Base-by-base conservation (phyloP, 352 stramenopile genomes). In the Thraustochytrium sp. region DNA sequence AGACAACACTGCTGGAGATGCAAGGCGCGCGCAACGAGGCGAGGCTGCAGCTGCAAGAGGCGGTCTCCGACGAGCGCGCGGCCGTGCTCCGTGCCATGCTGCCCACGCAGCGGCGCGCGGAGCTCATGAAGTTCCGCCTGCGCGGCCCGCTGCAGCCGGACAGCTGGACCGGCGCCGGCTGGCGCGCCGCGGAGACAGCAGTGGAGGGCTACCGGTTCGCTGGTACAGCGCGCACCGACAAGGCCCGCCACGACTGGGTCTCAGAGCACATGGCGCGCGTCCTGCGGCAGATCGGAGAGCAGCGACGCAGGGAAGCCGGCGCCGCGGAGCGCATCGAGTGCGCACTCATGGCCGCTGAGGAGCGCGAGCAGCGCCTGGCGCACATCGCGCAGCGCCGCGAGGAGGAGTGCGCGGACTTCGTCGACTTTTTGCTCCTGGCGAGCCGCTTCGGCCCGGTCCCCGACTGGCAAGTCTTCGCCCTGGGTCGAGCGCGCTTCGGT, bases 401-500 rank as follows among this genome's bases (percentile, higher is more conserved):
- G 31, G 18, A 38, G 44, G 62, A 75, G 18, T 54, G 62, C 62
- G 18, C 36, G 4, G 68, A 80, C 9, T 72, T 80, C 26, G 31
- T 80, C 16, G 44, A 63, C n/a, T 80, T 63, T 51, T 37, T 80
- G 31, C 36, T 46, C 31, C 49, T 80, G 48, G 31, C 29, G 13
- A 34, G 23, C 31, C 31, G 31, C 11, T 80, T 38, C 31, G 68
- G 68, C 26, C 51, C 68, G 8, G 31, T 46, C 4, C 68, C 68
- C 8, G 68, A 80, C 34, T 80, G 68, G 68, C 48, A 61, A 23
- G 44, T 80, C 13, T 80, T 63, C 68, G 31, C 31, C 8, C 76
- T 80, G 11, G 68, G 68, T 18, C 42, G n/a, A 18, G 37, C 76
- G 53, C 46, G 68, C 26, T 75, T 80, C 16, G 68, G 68, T n/a